Percentiles rank a stretch among this genome's conserved stretches.
phyloP scores from a whole-genome alignment of 768 basidiomycete species.

The Lactarius akahatsu region DNA sequence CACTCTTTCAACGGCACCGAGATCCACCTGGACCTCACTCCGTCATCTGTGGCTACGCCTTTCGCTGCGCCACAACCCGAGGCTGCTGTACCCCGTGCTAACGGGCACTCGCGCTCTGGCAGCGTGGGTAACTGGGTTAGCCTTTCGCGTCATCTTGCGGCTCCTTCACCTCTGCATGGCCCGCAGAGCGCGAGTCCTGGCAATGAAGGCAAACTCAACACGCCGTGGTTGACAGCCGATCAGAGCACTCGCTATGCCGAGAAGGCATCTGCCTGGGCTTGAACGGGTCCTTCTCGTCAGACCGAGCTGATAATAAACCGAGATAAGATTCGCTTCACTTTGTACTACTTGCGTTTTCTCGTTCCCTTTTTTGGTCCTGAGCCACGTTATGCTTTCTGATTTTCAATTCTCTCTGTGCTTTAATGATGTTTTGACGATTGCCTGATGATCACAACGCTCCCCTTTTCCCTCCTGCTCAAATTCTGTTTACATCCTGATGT shows the following conservation, averaged over 20 bases:
- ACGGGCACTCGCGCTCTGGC: constrained; percentile 72
- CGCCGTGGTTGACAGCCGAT: constrained; percentile 56
- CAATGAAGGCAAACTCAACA: constrained; percentile 54
- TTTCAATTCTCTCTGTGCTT: constrained; percentile 10
- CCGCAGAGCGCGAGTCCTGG: constrained; percentile 58
- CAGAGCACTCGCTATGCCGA: constrained; percentile 43
- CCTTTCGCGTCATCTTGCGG: constrained; percentile 53
- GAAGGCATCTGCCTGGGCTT: constrained; percentile 55
- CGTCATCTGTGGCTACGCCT: constrained; percentile 53
- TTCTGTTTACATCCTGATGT: constrained; percentile 14
- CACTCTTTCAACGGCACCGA: constrained; percentile 80
- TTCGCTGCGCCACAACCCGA: constrained; percentile 40
- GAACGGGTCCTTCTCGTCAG: background rate
- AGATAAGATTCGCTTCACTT: background rate
- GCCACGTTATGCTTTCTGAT: constrained; percentile 24
- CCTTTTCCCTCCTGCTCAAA: background rate
- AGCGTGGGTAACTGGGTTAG: constrained; percentile 80
- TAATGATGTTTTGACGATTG: constrained; percentile 26
- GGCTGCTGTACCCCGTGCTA: constrained; percentile 46
- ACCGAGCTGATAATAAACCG: constrained; percentile 14
- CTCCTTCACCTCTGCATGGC: constrained; percentile 45
- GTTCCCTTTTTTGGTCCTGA: constrained; percentile 9
- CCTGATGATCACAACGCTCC: constrained; percentile 17
- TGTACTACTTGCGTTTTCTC: constrained; percentile 17
- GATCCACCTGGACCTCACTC: constrained; percentile 54